Evolutionary conservation across 2,329 filamentous ascomycete species (phyloP).

Genomic region (Diaporthe capsici): DNA sequence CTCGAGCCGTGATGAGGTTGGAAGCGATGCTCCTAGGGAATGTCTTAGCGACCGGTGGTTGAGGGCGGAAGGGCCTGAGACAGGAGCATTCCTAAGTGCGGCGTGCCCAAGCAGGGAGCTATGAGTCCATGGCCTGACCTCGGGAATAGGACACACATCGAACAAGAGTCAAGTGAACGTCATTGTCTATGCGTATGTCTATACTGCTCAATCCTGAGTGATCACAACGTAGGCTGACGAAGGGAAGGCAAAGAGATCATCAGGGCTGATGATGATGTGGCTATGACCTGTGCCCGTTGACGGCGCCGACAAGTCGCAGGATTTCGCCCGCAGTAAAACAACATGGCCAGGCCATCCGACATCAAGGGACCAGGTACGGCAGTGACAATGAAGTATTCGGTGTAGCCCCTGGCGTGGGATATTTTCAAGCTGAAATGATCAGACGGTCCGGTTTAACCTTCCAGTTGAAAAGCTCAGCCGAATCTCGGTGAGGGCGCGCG

Average conservation of each 20-base stretch:
- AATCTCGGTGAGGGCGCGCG: not conserved
- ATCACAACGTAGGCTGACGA: not conserved
- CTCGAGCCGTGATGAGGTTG: constrained; percentile 40
- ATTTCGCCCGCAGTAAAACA: not conserved
- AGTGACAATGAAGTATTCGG: too few species aligned
- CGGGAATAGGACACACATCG: not conserved
- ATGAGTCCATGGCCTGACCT: not conserved
- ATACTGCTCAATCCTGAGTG: not conserved
- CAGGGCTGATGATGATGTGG: not conserved
- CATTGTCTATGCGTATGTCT: not conserved
- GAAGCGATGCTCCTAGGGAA: constrained; percentile 16
- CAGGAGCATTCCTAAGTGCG: constrained; percentile 39
- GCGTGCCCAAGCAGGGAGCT: constrained; percentile 24
- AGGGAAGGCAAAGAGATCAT: not conserved
- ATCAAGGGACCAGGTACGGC: not conserved
- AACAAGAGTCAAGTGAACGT: constrained; percentile 8
- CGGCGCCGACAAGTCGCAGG: not conserved
- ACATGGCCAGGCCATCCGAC: not conserved
- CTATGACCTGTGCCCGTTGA: not conserved
- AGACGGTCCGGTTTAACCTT: not conserved
- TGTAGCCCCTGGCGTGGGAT: not conserved
- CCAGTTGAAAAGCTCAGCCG: not conserved
- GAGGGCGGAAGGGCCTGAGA: constrained; percentile 33
- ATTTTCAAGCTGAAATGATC: not conserved
- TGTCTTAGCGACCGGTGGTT: constrained; percentile 14